Evolutionary conservation across 257 asterid species (phyloP).

Genomic region (Rehmannia glutinosa): DNA sequence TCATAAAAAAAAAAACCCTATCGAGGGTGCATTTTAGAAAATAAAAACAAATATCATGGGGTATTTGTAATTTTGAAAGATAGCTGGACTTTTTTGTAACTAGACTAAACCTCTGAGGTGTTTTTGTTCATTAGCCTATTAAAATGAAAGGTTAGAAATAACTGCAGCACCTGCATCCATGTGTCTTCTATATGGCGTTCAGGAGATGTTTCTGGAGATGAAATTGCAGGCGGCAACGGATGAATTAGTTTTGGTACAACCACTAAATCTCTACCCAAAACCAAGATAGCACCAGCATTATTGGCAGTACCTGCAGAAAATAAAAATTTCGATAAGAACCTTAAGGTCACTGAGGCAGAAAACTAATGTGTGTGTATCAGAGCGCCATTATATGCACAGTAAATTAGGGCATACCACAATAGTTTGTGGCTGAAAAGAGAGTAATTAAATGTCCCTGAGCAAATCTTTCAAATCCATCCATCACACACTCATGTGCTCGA

Average conservation of each 20-base stretch:
- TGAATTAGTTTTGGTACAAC: constrained; percentile 95
- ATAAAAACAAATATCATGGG: no score
- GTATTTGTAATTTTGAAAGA: no score
- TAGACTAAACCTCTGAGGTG: no score
- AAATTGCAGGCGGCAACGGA: constrained; percentile 85
- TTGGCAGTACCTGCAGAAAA: constrained; percentile 77
- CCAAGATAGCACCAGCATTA: constrained; percentile 98
- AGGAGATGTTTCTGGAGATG: constrained; percentile 90
- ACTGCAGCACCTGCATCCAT: constrained; percentile 86
- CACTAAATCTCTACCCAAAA: constrained; percentile 95
- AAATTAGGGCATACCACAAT: constrained; percentile 67
- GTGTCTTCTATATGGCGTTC: constrained; percentile 81
- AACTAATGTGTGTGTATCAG: neutral
- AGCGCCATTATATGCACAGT: neutral
- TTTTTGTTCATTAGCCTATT: no score
- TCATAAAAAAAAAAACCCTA: no score
- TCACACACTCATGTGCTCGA: constrained; percentile 97
- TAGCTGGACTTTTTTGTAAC: no score
- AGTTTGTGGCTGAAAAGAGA: constrained; percentile 96
- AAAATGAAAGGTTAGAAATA: constrained; percentile 12
- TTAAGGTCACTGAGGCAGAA: neutral
- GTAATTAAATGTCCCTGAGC: constrained; percentile 99
- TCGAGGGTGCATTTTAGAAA: no score
- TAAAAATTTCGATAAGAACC: neutral
- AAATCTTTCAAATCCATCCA: constrained; percentile 99